These are phyloP conservation scores for Emmonsiellopsis sp. DNA, from an alignment of 2,329 filamentous ascomycete genomes.

Conservation along the genomic window DNA sequence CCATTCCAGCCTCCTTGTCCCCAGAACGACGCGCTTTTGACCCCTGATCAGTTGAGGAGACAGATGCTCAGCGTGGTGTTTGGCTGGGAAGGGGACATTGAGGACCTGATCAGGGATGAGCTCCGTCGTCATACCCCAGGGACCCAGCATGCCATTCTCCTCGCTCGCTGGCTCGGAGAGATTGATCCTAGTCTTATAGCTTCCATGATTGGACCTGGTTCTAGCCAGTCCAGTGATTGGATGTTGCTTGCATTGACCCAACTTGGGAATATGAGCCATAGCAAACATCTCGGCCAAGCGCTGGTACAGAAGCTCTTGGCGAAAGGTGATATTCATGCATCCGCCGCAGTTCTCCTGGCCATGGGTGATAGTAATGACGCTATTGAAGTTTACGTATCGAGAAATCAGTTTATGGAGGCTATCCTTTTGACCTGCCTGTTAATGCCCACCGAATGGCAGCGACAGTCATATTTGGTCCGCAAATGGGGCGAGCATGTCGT, in stretches of 20 bases:
- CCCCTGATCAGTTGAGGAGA: constrained; percentile 66
- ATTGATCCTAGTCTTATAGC: constrained; percentile 72
- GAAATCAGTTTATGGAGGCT: constrained; percentile 86
- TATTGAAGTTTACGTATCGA: constrained; percentile 90
- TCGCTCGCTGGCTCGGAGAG: constrained; percentile 89
- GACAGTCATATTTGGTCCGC: constrained; percentile 75
- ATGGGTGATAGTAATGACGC: constrained; percentile 90
- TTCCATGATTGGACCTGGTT: constrained; percentile 63
- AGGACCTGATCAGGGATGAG: constrained; percentile 76
- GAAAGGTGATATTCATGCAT: constrained; percentile 81
- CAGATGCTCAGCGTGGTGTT: constrained; percentile 95
- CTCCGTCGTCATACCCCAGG: constrained; percentile 63
- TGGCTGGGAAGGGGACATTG: constrained; percentile 81
- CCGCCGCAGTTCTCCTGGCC: constrained; percentile 84
- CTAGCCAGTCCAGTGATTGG: constrained; percentile 93
- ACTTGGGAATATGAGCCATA: constrained; percentile 67
- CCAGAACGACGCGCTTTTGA: constrained; percentile 51
- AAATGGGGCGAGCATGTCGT: constrained; percentile 95
- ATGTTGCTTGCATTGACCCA: constrained; percentile 88
- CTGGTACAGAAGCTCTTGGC: constrained; percentile 87
- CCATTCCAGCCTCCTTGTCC: constrained; percentile 64
- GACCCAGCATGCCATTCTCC: constrained; percentile 68
- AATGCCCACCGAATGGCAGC: constrained; percentile 80
- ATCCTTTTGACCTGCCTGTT: constrained; percentile 77
- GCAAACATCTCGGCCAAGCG: constrained; percentile 81